Base-by-base conservation (phyloP, 2,329 filamentous ascomycete species). In the Ceratocystis alfenasii region DNA sequence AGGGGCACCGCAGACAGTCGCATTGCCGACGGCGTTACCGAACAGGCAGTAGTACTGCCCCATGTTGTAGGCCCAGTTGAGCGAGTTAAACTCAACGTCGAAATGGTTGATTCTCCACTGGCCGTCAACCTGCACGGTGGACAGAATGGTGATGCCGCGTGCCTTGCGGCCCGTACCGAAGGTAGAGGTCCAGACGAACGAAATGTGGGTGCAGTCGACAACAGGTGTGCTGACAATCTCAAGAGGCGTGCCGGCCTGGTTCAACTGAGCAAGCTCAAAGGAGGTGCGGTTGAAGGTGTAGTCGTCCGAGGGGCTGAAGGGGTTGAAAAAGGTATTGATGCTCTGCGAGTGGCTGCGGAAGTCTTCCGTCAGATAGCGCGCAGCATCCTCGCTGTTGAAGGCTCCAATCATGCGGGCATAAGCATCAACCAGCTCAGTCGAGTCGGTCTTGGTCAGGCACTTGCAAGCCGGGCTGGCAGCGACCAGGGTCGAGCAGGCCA, bases 361-460 rank as follows among this genome's bases (percentile, higher is more conserved):
- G 63, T 69, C 65, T 12, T 69, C 68, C 6, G 66, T 59, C 25
- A 69, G 65, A 62, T 68, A 69, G 44, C 63, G 62, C 12, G 61
- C 53, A 5, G 66, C 66, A 41, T 66, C 66, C 28, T 80, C 80
- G 68, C 81, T 78, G 71, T 83, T 80, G 68, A 82, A 83, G 61
- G 76, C 79, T 33, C 81, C 81, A 68, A 83, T 80, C 0, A 84
- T 75, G 0, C 76, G 75, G 33, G 76, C 80, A 70, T 81, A 83
- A 46, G 66, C 66, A 5, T 66, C 60, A 46, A 65, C 62, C 46
- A 69, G 48, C 44, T 68, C 66, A 22, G 45, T 44, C 53, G 66
- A 63, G 8, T 68, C 68, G 36, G 61, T 63, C 62, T 68, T 67
- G 64, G 64, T 68, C 17, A 69, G 62, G 65, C 68, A 69, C 28